Base-by-base conservation (phyloP, 2,329 filamentous ascomycete species). In the Periconia digitata region DNA sequence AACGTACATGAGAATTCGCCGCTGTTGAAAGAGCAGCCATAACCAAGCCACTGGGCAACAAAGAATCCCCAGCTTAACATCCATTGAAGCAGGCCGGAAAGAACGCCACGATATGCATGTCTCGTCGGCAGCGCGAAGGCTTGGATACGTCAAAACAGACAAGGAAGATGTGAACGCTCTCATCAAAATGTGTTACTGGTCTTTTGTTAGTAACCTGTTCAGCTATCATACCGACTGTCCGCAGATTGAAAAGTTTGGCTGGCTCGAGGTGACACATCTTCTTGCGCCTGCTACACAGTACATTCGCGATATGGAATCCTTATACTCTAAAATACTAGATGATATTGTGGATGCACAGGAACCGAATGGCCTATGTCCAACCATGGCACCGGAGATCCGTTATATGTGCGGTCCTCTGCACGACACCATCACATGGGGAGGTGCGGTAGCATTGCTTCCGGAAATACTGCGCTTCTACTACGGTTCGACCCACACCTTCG, bases 21-120 rank as follows among this genome's bases (percentile, higher is more conserved):
- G 17, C 27, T 48, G 24, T 52, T 56, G 44, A 62, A 71, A 1
- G 63, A 65, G 36, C 63, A 70, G 4, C 69, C 68, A 46, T 71
- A 73, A 1, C 70, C 69, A 6, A 73, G 41, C 71, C 71, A 74
- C 42, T 72, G 67, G 3, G 70, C 71, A 13, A 69, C 56, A 4
- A 72, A 53, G 55, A 68, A 72, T 3, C 71, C 70, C 64, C 67
- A 72, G n/a, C 56, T 63, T 36, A 72, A 46, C 59, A 71, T 68
- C 66, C 66, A 72, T 59, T 57, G 57, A 62, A 87, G 82, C 56
- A 87, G 82, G 4, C 85, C 70, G 7, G 78, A 79, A n/a, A 86
- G 79, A 3, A 85, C 76, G 17, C 81, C 70, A 37, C 70, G 64
- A 37, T 60, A 58, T 12, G 6, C 72, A 75, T 35, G 63, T 74